A percentile compares a stretch with the other conserved stretches of the same genome.
Conservation (phyloP, 1,284 basidiomycete genomes). For the Heliocybe sulcata region DNA sequence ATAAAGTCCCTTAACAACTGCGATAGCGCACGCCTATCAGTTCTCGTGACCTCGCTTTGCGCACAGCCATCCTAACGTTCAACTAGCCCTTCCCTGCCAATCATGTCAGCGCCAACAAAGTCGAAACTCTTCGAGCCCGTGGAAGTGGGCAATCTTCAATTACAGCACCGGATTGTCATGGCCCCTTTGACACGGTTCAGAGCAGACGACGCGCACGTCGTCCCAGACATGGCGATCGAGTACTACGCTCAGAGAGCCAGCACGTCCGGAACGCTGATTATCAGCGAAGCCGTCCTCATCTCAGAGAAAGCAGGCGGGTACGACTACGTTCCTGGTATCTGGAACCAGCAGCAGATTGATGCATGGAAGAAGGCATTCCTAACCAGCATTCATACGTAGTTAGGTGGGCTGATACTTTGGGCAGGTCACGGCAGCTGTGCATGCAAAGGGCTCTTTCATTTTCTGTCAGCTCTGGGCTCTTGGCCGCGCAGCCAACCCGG, state of each 20-base stretch:
- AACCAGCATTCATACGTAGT: not conserved
- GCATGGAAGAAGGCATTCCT: constrained; percentile 12
- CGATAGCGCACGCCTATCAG: no score
- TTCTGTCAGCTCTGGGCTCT: constrained; percentile 44
- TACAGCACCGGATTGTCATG: constrained; percentile 20
- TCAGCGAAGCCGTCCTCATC: constrained; percentile 23
- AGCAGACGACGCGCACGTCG: constrained; percentile 13
- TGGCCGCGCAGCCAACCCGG: constrained; percentile 29
- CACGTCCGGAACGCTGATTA: constrained; percentile 18
- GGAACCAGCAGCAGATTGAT: constrained; percentile 10
- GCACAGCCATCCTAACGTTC: no score
- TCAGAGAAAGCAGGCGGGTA: constrained; percentile 10
- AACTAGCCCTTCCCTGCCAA: not conserved
- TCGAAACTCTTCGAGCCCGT: constrained; percentile 19
- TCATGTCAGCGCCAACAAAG: not conserved
- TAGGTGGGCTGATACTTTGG: not conserved
- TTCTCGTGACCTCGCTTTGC: no score
- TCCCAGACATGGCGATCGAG: constrained; percentile 5
- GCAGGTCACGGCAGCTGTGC: constrained; percentile 3
- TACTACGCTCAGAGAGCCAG: constrained; percentile 22
- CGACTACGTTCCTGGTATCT: constrained; percentile 13
- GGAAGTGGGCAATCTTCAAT: constrained; percentile 17
- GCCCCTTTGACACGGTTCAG: constrained; percentile 26
- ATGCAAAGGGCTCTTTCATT: constrained; percentile 28
- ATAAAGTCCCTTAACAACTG: no score